phyloP scores from a whole-genome alignment of 768 basidiomycete species.

The Russula brevipes region DNA sequence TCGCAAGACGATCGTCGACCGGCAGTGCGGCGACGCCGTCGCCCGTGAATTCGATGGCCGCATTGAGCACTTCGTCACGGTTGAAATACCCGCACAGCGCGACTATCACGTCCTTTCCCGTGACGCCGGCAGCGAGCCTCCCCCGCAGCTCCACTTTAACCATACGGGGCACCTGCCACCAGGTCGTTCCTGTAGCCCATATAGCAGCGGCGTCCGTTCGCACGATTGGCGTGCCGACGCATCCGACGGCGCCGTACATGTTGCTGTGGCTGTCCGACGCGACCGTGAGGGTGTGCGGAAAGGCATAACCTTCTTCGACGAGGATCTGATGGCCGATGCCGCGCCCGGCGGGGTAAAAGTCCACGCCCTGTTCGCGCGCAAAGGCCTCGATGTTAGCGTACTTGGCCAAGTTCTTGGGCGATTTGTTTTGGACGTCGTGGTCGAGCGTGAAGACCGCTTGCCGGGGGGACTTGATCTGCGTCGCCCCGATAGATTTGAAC shows the following conservation, averaged over 20 bases:
- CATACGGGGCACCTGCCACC: slow-evolving; percentile 99
- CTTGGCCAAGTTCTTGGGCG: slow-evolving; percentile 83
- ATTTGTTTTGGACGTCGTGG: slow-evolving; percentile 97
- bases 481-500: slow-evolving; percentile 93
- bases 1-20: slow-evolving; percentile 91
- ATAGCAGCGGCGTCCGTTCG: slow-evolving; percentile 91
- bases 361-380: slow-evolving; percentile 75
- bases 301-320: slow-evolving; percentile 97
- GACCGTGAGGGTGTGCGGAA: slow-evolving; percentile 91
- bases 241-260: slow-evolving; percentile 98
- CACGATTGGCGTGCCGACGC: slow-evolving; percentile 95
- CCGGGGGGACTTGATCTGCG: slow-evolving; percentile 65
- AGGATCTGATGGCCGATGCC: slow-evolving; percentile 98
- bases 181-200: slow-evolving; percentile 98
- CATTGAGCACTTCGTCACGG: slow-evolving; percentile 93
- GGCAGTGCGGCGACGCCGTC: slow-evolving; percentile 72
- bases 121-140: slow-evolving; percentile 78
- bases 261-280: slow-evolving; percentile 96
- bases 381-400: slow-evolving; percentile 90
- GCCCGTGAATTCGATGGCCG: slow-evolving; percentile 93
- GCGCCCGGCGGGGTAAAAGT: slow-evolving; percentile 96
- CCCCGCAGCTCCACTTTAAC: slow-evolving; percentile 91
- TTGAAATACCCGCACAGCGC: slow-evolving; percentile 95
- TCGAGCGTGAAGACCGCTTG: slow-evolving; percentile 97
- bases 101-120: slow-evolving; percentile 97